Evolutionary conservation across 2,329 filamentous ascomycete genomes (phyloP).

Genomic region (Diplodia scrobiculata): DNA sequence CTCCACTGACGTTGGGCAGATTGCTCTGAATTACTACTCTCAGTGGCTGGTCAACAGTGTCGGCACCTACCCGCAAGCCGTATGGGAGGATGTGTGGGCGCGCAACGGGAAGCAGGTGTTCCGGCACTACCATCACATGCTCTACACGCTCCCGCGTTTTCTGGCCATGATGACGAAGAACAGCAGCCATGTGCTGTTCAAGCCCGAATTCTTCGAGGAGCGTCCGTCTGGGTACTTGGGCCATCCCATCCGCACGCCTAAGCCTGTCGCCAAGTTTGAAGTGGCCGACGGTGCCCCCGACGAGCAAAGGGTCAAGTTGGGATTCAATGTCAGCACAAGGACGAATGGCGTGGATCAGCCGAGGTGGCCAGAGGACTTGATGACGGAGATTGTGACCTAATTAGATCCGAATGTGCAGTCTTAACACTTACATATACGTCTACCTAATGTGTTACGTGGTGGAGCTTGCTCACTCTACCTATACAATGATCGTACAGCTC

Average conservation of each 20-base stretch:
- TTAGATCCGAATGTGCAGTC: too few relatives aligned
- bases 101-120: not conserved
- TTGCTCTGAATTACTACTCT: conserved; percentile 7
- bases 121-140: conserved; percentile 16
- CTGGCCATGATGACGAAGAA: not conserved
- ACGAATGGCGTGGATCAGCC: conserved; percentile 55
- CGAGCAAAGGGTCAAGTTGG: conserved; percentile 45
- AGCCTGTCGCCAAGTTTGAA: not conserved
- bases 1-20: not conserved
- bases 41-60: conserved; percentile 9
- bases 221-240: not conserved
- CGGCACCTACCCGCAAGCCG: not conserved
- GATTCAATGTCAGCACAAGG: conserved; percentile 55
- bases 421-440: too few relatives aligned
- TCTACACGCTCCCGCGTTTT: not conserved
- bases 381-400: conserved; percentile 44
- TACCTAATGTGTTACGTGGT: too few relatives aligned
- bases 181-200: conserved; percentile 1
- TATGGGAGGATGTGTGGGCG: not conserved
- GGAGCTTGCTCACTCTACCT: too few relatives aligned
- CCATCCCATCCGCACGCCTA: not conserved
- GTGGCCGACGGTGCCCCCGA: conserved; percentile 29
- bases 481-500: too few relatives aligned
- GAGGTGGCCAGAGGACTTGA: conserved; percentile 53
- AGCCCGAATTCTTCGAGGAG: conserved; percentile 9